These are phyloP conservation scores for Cercospora canescens DNA, from an alignment of 2,329 filamentous ascomycete genomes.

Conservation along the genomic window DNA sequence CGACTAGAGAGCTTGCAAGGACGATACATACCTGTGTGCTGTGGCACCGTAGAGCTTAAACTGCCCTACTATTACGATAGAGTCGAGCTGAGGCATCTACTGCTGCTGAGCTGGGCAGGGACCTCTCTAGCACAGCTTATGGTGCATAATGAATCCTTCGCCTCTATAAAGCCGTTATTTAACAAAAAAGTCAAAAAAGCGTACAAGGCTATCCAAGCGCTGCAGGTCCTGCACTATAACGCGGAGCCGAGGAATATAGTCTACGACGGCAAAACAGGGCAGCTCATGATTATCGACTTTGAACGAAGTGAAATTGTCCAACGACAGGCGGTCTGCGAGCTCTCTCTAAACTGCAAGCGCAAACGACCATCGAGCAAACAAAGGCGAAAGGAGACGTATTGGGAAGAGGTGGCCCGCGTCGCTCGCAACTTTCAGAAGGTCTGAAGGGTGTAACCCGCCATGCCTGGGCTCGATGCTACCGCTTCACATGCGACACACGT, in stretches of 20 bases:
- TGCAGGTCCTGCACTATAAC: not conserved
- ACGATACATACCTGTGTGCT: not conserved
- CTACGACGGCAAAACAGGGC: not conserved
- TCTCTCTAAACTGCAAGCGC: slow-evolving; percentile 1
- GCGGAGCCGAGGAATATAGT: not conserved
- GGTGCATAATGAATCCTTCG: not conserved
- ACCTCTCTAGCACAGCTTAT: not conserved
- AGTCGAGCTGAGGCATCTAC: not conserved
- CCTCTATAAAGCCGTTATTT: not conserved
- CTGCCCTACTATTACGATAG: not conserved
- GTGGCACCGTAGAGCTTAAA: not conserved
- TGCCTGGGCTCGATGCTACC: too few species aligned
- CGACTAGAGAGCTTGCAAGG: not conserved
- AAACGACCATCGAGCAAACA: not conserved
- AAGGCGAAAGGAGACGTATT: not conserved
- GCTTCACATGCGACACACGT: too few species aligned
- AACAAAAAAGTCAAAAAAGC: not conserved
- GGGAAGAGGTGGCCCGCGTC: not conserved
- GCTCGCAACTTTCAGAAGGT: not conserved
- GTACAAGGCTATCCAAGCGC: slow-evolving; percentile 1
- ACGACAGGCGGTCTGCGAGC: slow-evolving; percentile 2
- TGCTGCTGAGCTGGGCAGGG: not conserved
- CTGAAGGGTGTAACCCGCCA: too few species aligned
- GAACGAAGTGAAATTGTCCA: slow-evolving; percentile 4
- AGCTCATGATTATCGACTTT: slow-evolving; percentile 3